phyloP scores from a whole-genome alignment of 108 stramenopile species.

The Fistulifera pelliculosa region DNA sequence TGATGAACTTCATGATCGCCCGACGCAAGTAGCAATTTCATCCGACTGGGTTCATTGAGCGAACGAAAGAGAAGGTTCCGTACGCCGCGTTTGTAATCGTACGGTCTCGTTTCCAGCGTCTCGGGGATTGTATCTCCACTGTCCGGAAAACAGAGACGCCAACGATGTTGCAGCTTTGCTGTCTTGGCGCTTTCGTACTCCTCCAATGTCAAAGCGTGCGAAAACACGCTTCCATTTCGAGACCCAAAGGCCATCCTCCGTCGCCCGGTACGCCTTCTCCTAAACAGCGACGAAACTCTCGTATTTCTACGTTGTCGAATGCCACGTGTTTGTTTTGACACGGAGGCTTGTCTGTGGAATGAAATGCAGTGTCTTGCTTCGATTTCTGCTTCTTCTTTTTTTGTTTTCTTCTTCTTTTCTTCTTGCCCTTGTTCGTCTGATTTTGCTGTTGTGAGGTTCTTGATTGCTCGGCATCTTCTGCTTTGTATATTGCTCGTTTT shows the following conservation, averaged over 20 bases:
- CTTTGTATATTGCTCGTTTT: no score
- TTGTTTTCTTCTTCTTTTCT: conserved; percentile 2
- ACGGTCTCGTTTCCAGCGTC: background rate
- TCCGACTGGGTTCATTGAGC: conserved; percentile 26
- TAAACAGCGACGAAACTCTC: conserved; percentile 35
- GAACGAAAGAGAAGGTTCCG: conserved; percentile 38
- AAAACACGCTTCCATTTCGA: conserved; percentile 19
- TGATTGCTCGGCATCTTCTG: background rate
- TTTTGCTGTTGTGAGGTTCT: no score
- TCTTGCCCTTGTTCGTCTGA: background rate
- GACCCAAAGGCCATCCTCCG: conserved; percentile 78
- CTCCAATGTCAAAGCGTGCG: conserved; percentile 24
- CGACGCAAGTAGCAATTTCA: background rate
- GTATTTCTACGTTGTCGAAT: conserved; percentile 31
- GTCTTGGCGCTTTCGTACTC: conserved; percentile 58
- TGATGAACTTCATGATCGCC: conserved; percentile 1
- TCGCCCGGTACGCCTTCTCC: conserved; percentile 65
- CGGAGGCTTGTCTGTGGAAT: conserved; percentile 4
- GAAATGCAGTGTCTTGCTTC: no score
- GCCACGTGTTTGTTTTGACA: conserved; percentile 20
- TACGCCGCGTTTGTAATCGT: no score
- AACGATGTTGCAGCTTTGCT: conserved; percentile 48
- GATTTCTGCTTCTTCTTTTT: no score
- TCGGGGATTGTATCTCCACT: conserved; percentile 13
- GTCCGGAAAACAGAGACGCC: conserved; percentile 27